These are phyloP conservation scores for Aspergillus terreus DNA, from an alignment of 2,329 filamentous ascomycete species.

Conservation along the genomic window DNA sequence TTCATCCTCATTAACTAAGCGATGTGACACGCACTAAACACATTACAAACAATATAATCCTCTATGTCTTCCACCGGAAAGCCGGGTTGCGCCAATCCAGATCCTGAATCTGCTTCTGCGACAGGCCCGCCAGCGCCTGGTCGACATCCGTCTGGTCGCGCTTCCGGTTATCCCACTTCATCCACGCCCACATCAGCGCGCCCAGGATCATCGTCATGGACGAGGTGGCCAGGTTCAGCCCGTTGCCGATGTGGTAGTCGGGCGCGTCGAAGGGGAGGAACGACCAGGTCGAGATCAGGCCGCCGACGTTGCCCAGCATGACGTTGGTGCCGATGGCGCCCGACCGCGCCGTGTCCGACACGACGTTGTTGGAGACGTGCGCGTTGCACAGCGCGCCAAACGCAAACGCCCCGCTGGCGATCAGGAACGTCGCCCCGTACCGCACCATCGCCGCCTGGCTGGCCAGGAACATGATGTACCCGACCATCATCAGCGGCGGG, in stretches of 20 bases:
- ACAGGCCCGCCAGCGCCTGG: constrained; percentile 53
- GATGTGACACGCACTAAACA: too few relatives aligned
- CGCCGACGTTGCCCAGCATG: constrained; percentile 70
- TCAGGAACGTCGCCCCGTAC: constrained; percentile 69
- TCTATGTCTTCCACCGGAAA: constrained; percentile 13
- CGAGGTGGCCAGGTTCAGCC: constrained; percentile 63
- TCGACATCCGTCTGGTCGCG: constrained; percentile 54
- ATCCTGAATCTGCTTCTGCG: constrained; percentile 53
- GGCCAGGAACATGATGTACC: constrained; percentile 69
- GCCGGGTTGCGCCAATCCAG: constrained; percentile 65
- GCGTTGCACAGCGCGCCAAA: constrained; percentile 65
- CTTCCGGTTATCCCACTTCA: constrained; percentile 59
- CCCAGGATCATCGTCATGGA: constrained; percentile 52
- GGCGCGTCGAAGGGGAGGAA: constrained; percentile 63
- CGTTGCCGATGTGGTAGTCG: constrained; percentile 68
- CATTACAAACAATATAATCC: too few relatives aligned
- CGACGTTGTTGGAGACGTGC: constrained; percentile 66
- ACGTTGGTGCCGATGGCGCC: constrained; percentile 65
- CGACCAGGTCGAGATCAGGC: constrained; percentile 62
- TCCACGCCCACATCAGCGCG: constrained; percentile 55
- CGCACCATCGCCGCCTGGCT: constrained; percentile 50
- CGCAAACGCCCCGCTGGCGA: constrained; percentile 61
- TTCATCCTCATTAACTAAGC: too few relatives aligned
- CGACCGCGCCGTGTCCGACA: constrained; percentile 66
- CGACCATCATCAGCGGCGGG: constrained; percentile 63